Base-by-base conservation (phyloP, 495 filamentous ascomycete species). In the Penicillium daleae region DNA sequence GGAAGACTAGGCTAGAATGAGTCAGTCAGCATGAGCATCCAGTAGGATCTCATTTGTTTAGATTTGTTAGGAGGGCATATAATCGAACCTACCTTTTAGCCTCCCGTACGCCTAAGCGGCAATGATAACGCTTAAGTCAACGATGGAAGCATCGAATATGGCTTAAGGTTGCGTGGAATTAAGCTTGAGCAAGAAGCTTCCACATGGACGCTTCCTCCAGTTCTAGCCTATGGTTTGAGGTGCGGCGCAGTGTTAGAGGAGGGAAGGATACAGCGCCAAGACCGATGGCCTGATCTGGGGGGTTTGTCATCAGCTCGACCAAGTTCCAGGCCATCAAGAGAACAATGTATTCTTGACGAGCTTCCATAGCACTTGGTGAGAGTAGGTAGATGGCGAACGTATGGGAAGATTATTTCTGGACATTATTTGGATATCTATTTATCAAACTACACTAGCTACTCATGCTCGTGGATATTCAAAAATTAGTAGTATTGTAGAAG, bases 221-320 rank as follows among this genome's bases (percentile, higher is more conserved):
- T 17, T 54, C 32, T 2, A 12, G 8, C 15, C 19, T 19, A 54
- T 33, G n/a, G n/a, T 35, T 4, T n/a, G 27, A 54, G 4, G 51
- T 24, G 3, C 4, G 19, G 17, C 29, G 1, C 17, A 31, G 8
- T 21, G 40, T 44, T 13, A 42, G 39, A n/a, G 15, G 2, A 22
- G 35, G 7, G 24, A 33, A 17, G 48, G 17, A 10, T 13, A 53
- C 21, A 9, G 21, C 21, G 51, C 51, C 51, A 54, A 54, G 51
- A 31, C 26, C 29, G 26, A 31, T 54, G 51, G 26, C n/a, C 51
- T 32, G 29, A 54, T 32, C 26, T 24, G 19, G 19, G 19, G 19
- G 53, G 53, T 56, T 56, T 56, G 53, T 56, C 53, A 56, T 56
- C 53, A 26, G 7, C 1, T 56, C 31, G 22, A 44, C 40, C 19